Base-by-base conservation (phyloP, 805 yeast genomes). In the Candida maris region DNA sequence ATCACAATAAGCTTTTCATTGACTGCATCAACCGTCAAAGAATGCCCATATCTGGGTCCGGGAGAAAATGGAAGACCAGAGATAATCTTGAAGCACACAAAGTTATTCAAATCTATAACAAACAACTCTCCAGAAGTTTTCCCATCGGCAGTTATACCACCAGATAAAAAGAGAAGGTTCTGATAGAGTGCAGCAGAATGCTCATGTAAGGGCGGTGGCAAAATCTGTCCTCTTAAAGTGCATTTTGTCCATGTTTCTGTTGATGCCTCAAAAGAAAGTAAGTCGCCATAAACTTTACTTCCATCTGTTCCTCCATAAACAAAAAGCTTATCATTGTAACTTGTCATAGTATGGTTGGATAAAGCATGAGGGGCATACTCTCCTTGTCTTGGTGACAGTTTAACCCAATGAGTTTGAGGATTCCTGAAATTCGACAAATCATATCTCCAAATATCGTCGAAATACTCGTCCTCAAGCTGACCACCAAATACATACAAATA, bases 401-500 rank as follows among this genome's bases (percentile, higher is more conserved):
- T 68, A 49, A 81, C 84, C 98, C 98, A 91, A 39, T 75, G 75
- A 2, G 95, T 87, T 44, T 76, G 77, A 13, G 94, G 84, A 45
- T 83, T 77, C 51, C 94, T 77, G 64, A 91, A 85, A 13, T 87
- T 77, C 22, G 93, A 83, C 46, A 91, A 70, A 59, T 93, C 97
- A 62, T 87, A 93, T 41, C 77, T 78, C 67, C 83, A 81, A 52
- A 91, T 63, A 59, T 93, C 97, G 58, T 82, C 81, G 62, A 85
- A 89, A 49, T 73, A 75, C 13, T 78, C 78, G 58, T 88, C 93
- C 46, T 75, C 79, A 45, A 89, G 73, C 61, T 91, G 97, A 39
- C 99, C 99, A 39, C 98, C 99, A 64, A 87, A 93, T 4, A 93
- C 70, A 59, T 81, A 93, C 32, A 93, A 68, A 39, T 75, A 63